phyloP scores from a whole-genome alignment of 495 filamentous ascomycete genomes.

The Penicillium daleae region DNA sequence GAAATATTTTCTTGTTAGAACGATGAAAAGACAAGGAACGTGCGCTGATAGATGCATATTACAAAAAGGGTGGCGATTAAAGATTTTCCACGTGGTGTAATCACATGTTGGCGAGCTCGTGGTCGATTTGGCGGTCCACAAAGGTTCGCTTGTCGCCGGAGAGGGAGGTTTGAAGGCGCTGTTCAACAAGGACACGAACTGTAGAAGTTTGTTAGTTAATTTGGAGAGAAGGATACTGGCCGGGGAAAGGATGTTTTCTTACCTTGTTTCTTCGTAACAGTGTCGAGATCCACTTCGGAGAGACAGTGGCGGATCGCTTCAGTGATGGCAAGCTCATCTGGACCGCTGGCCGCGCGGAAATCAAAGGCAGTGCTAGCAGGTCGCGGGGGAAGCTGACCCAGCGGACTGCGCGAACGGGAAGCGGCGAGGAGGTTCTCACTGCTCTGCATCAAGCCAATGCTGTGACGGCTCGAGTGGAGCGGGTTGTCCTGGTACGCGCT shows the following conservation, averaged over 20 bases:
- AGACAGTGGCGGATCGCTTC: conserved; percentile 83
- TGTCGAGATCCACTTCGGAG: conserved; percentile 91
- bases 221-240: not conserved
- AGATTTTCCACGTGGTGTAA: conserved; percentile 4
- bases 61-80: conserved; percentile 14
- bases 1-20: conserved; percentile 17
- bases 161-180: conserved; percentile 85
- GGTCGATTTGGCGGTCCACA: conserved; percentile 89
- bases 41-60: conserved; percentile 31
- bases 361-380: conserved; percentile 69
- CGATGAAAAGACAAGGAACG: conserved; percentile 11
- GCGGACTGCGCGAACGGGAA: conserved; percentile 57
- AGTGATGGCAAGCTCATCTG: conserved; percentile 72
- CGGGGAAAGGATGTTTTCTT: conserved; percentile 26
- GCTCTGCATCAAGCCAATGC: conserved; percentile 56
- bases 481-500: conserved; percentile 59
- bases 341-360: conserved; percentile 71
- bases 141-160: conserved; percentile 79
- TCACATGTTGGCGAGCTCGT: conserved; percentile 92
- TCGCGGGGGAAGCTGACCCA: conserved; percentile 52
- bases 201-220: conserved; percentile 26
- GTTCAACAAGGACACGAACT: conserved; percentile 88
- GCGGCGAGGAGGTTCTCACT: conserved; percentile 62
- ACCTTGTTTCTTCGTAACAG: conserved; percentile 96
- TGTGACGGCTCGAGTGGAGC: conserved; percentile 50